Evolutionary conservation across 768 basidiomycete genomes (phyloP).

Genomic region (Suillus placidus): DNA sequence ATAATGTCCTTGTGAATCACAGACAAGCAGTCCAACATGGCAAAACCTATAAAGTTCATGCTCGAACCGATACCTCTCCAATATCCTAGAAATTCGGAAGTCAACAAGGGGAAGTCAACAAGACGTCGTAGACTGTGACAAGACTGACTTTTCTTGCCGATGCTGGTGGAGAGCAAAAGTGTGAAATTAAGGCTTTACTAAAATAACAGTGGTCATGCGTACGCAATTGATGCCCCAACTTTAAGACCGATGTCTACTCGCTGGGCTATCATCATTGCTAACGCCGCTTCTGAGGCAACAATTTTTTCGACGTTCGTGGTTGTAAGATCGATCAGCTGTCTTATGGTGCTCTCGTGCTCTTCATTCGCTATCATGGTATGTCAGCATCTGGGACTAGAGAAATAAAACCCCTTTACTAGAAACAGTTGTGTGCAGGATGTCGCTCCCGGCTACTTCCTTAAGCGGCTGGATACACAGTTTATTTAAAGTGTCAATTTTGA

Average conservation of each 20-base stretch:
- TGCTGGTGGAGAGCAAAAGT: neutral
- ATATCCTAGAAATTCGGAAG: constrained; percentile 16
- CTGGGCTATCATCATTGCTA: constrained; percentile 13
- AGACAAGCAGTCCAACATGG: constrained; percentile 15
- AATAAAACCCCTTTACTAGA: constrained; percentile 3
- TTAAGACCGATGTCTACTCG: constrained; percentile 12
- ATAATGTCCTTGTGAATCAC: constrained; percentile 24
- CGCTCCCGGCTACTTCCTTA: neutral
- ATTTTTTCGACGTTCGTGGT: constrained; percentile 12
- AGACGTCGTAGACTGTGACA: too few relatives aligned
- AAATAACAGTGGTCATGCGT: neutral
- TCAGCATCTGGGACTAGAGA: neutral
- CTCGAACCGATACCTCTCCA: constrained; percentile 19
- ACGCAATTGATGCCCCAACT: constrained; percentile 10
- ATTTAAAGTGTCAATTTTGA: neutral
- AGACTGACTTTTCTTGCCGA: constrained; percentile 15
- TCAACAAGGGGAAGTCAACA: too few relatives aligned
- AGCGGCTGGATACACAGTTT: constrained; percentile 11
- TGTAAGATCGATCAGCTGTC: constrained; percentile 10
- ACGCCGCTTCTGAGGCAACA: constrained; percentile 10
- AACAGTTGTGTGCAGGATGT: constrained; percentile 10
- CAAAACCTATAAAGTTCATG: constrained; percentile 13
- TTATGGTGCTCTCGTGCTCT: constrained; percentile 8
- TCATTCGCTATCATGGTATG: constrained; percentile 2
- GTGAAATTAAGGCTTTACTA: neutral